Evolutionary conservation across 331 rosid species (phyloP).

Genomic region (Quercus tomentella): DNA sequence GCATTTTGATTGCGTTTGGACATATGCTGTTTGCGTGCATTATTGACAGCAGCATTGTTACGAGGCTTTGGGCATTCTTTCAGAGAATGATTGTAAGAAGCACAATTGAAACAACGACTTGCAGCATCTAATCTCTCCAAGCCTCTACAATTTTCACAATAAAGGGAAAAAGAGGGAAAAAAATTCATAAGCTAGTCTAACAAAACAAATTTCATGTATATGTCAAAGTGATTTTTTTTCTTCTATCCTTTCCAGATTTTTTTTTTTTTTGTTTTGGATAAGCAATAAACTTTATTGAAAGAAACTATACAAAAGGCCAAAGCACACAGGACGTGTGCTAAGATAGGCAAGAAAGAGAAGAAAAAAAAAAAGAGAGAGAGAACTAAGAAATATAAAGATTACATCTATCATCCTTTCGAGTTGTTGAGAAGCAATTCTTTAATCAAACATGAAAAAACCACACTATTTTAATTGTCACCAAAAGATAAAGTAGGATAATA

Average conservation of each 20-base stretch:
- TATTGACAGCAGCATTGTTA: constrained; percentile 64
- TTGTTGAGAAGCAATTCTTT: not conserved
- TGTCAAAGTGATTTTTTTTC: not conserved
- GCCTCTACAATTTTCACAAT: constrained; percentile 40
- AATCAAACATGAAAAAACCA: not conserved
- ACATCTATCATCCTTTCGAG: not conserved
- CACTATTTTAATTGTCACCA: not conserved
- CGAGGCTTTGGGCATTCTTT: constrained; percentile 83
- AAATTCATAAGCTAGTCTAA: not conserved
- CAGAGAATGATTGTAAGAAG: constrained; percentile 84
- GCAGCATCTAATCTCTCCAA: constrained; percentile 68
- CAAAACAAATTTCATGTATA: not conserved
- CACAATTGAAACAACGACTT: constrained; percentile 92
- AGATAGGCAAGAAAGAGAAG: too few relatives aligned
- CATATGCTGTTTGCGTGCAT: constrained; percentile 74
- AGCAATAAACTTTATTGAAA: too few relatives aligned
- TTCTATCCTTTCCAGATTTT: not conserved
- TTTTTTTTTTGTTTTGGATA: too few relatives aligned
- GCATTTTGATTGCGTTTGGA: constrained; percentile 60
- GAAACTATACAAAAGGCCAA: too few relatives aligned
- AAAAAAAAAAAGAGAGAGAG: too few relatives aligned
- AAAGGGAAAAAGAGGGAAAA: not conserved
- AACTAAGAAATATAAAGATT: too few relatives aligned
- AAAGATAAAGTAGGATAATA: not conserved
- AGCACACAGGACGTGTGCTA: too few relatives aligned